A percentile compares a stretch with the other conserved stretches of the same genome.
Evolutionary conservation across 1,284 basidiomycete genomes (phyloP).

Genomic region (Irpex rosettiformis): DNA sequence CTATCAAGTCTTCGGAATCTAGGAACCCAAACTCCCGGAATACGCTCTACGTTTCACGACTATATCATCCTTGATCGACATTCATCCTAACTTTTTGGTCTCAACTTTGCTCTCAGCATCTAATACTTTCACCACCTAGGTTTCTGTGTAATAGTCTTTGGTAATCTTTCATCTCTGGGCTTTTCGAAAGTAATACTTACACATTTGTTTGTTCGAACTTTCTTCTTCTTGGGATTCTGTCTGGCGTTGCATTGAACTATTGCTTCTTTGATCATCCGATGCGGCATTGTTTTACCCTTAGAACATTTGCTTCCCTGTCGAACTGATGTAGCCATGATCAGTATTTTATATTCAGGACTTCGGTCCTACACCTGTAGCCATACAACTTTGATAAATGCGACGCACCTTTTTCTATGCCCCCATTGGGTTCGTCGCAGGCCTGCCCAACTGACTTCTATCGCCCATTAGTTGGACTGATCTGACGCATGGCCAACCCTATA

Average conservation of each 20-base stretch:
- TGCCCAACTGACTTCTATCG: no score
- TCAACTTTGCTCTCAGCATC: not conserved
- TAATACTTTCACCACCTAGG: not conserved
- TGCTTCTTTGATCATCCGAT: not conserved
- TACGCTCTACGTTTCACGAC: not conserved
- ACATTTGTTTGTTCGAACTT: not conserved
- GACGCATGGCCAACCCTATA: no score
- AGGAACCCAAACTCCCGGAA: not conserved
- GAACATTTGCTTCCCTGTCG: slow-evolving; percentile 1
- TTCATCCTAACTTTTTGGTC: not conserved
- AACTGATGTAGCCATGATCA: slow-evolving; percentile 6
- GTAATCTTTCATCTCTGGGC: not conserved
- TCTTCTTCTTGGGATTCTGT: not conserved
- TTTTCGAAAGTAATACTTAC: not conserved
- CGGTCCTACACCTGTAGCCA: slow-evolving; percentile 3
- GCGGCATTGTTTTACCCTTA: not conserved
- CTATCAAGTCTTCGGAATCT: slow-evolving; percentile 63
- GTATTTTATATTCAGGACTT: not conserved
- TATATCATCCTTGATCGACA: not conserved
- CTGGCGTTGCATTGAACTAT: not conserved
- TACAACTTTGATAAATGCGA: not conserved
- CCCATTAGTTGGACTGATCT: no score
- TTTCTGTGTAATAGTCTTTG: not conserved
- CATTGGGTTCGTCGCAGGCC: no score
- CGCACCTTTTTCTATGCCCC: not conserved